phyloP scores from a whole-genome alignment of 345 rosid species.

The Ailanthus altissimus region DNA sequence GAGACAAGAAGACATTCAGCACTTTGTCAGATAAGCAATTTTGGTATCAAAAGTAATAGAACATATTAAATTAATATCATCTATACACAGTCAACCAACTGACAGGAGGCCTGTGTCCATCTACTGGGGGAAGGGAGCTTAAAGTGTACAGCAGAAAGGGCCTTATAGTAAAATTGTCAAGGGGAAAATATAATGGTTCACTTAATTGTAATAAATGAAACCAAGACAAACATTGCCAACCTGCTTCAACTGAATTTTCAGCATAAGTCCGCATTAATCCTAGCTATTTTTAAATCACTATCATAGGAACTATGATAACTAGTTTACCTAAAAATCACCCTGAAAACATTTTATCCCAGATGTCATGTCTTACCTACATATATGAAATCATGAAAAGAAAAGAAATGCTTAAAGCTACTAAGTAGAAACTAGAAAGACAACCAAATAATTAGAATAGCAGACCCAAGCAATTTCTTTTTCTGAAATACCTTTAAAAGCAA shows the following conservation, averaged over 20 bases:
- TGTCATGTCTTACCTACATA: background rate
- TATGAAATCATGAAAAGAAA: background rate
- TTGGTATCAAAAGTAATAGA: background rate
- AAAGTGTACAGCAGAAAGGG: background rate
- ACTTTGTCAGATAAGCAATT: background rate
- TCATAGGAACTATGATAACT: background rate
- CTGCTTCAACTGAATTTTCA: background rate
- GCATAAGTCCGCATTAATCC: background rate
- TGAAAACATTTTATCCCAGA: background rate
- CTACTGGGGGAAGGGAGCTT: background rate
- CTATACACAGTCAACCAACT: background rate
- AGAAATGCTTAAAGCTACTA: background rate
- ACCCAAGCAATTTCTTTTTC: too few species aligned
- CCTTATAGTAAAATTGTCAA: background rate
- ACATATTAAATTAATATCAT: background rate
- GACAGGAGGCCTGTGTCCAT: background rate
- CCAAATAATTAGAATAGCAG: background rate
- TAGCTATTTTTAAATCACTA: background rate
- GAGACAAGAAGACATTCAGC: background rate
- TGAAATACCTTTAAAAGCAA: background rate
- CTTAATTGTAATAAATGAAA: constrained; percentile 5
- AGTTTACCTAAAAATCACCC: too few species aligned
- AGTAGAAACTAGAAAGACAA: background rate
- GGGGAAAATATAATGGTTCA: background rate
- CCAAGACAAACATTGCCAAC: constrained; percentile 5